These are phyloP conservation scores for Phalaenopsis equestris DNA, from an alignment of 106 monocot genomes.

Conservation along the genomic window DNA sequence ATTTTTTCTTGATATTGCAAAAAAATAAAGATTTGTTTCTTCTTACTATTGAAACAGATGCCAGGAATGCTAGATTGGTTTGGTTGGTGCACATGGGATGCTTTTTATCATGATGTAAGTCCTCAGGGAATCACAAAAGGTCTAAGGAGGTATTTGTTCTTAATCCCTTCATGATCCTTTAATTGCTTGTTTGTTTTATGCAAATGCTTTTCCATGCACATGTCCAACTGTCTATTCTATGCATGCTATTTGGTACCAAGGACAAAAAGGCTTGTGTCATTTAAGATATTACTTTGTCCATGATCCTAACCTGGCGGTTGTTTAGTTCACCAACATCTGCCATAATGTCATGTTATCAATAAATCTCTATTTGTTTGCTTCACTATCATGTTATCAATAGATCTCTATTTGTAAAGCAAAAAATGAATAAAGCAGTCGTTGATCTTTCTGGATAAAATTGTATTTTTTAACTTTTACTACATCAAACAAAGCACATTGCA, in stretches of 20 bases:
- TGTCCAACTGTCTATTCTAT: not conserved
- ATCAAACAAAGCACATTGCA: no score
- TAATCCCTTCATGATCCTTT: not conserved
- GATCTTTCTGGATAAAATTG: no score
- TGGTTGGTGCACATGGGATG: conserved; percentile 75
- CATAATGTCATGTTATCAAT: not conserved
- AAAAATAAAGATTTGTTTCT: not conserved
- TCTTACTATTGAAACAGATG: conserved; percentile 25
- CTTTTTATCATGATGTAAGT: conserved; percentile 40
- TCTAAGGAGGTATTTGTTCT: conserved; percentile 23
- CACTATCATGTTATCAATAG: not conserved
- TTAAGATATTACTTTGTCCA: not conserved
- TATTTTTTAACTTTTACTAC: no score
- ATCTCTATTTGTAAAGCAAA: no score
- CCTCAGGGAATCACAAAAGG: conserved; percentile 38
- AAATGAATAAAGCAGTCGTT: no score
- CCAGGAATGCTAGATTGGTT: conserved; percentile 43
- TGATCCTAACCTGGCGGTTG: not conserved
- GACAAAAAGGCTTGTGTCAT: not conserved
- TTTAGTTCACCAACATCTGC: not conserved
- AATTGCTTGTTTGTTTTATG: not conserved
- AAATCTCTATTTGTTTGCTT: not conserved
- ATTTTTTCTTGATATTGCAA: not conserved
- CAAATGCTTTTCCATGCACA: not conserved
- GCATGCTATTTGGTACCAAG: not conserved